Evolutionary conservation across 2,329 filamentous ascomycete species (phyloP), one percentile per base, ranked within the genome.

Genomic region (Achaetomium macrosporum): DNA sequence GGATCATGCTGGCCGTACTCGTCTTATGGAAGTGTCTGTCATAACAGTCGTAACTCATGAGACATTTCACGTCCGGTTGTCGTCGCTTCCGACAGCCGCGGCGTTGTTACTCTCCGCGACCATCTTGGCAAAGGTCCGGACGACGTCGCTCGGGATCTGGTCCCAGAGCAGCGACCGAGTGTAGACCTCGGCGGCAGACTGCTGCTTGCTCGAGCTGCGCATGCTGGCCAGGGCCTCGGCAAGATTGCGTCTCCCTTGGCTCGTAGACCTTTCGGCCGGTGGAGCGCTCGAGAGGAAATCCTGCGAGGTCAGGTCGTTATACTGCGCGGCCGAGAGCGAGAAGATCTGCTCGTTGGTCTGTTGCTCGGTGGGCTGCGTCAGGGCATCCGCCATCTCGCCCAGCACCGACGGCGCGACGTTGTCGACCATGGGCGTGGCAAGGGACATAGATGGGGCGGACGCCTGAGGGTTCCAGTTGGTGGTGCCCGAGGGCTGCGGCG

Each of bases 81-180:
- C 70, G 69, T 68, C 70, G 68, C 63, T 72, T 68, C 53, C 69
- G 68, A 60, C 71, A 55, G 53, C 53, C 25, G 56, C 51, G 42
- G 61, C 59, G 42, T 57, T 74, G 70, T 78, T 85, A 71, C 80
- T 85, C 65, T 93, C 87, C 59, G 87, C 83, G 63, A 96, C 87
- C 81, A 95, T 90, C 71, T 89, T 88, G 64, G 88, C 88, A 75
- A 97, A 97, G 68, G 92, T 90, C 62, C 85, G 83, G 50, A 99
- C 90, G 45, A 97, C 90, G 59, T 97, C 90, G 62, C 83, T 81
- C 13, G 93, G 91, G 63, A 97, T 91, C 70, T 91, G 88, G 65
- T 96, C 90, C 89, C 90, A 96, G 53, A 97, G 83, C 57, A 97
- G 78, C 57, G 90, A 95, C 53, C 92, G 82, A 33, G 91, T 95